Evolutionary conservation across 2,329 filamentous ascomycete species (phyloP).

Genomic region (Phialophora macrospora): DNA sequence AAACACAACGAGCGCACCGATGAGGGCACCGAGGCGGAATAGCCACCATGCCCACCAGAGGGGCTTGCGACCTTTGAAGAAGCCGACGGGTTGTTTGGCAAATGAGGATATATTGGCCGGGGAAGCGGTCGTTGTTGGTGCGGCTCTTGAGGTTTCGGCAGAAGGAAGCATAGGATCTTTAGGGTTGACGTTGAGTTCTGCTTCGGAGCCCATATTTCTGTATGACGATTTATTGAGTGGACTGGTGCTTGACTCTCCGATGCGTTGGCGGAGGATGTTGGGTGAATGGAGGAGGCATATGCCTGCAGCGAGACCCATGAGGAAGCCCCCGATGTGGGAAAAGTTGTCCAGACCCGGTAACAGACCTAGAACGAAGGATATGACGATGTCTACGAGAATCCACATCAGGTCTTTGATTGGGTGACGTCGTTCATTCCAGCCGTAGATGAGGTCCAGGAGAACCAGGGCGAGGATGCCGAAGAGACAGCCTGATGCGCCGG

Average conservation of each 20-base stretch:
- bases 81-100: constrained; percentile 62
- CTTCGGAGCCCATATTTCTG: constrained; percentile 34
- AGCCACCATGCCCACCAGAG: constrained; percentile 99
- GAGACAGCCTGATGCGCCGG: constrained; percentile 84
- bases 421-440: constrained; percentile 77
- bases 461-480: constrained; percentile 91
- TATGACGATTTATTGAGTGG: constrained; percentile 22
- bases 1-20: constrained; percentile 82
- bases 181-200: constrained; percentile 26
- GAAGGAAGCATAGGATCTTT: constrained; percentile 25
- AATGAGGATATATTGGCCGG: constrained; percentile 57
- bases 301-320: constrained; percentile 87
- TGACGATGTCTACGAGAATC: constrained; percentile 80
- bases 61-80: constrained; percentile 90
- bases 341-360: constrained; percentile 96
- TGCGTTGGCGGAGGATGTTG: constrained; percentile 73
- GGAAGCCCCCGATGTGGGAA: constrained; percentile 92
- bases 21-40: constrained; percentile 74
- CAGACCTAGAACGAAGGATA: constrained; percentile 90
- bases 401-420: constrained; percentile 87
- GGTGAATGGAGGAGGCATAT: constrained; percentile 89
- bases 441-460: constrained; percentile 88
- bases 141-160: not conserved
- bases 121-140: constrained; percentile 52
- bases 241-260: constrained; percentile 59